Percentiles rank a stretch among this genome's conserved stretches.
These are phyloP conservation scores for Clitopilus passeckerianus DNA, from an alignment of 768 basidiomycete species.

Conservation along the genomic window DNA sequence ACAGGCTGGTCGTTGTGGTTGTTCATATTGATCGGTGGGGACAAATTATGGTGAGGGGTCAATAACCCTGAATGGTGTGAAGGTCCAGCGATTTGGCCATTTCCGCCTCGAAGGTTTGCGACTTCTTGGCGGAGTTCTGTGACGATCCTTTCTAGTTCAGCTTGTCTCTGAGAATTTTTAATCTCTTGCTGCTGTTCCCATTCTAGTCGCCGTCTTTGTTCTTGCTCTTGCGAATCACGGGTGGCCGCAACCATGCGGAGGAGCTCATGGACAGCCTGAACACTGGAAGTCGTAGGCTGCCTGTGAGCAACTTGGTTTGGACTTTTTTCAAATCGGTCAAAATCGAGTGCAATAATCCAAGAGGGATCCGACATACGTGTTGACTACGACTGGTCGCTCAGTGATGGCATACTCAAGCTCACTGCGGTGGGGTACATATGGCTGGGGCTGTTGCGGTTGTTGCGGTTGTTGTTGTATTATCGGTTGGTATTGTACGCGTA, in stretches of 20 bases:
- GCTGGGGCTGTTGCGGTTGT: slow-evolving; percentile 16
- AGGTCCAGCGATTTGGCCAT: slow-evolving; percentile 15
- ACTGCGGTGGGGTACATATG: slow-evolving; percentile 52
- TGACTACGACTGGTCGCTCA: slow-evolving; percentile 26
- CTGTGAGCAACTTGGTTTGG: slow-evolving; percentile 13
- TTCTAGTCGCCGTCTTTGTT: slow-evolving; percentile 49
- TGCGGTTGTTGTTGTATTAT: not conserved
- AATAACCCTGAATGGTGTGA: slow-evolving; percentile 15
- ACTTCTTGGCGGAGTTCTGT: slow-evolving; percentile 52
- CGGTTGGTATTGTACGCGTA: not conserved
- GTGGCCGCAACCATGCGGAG: slow-evolving; percentile 53
- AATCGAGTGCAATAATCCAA: not conserved
- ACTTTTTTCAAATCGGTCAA: slow-evolving; percentile 7
- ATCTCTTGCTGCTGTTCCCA: slow-evolving; percentile 75
- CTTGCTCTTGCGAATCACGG: slow-evolving; percentile 55
- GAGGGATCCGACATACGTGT: not conserved
- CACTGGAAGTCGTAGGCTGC: slow-evolving; percentile 26
- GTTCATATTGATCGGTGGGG: slow-evolving; percentile 24
- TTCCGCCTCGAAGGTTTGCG: slow-evolving; percentile 34
- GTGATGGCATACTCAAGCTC: slow-evolving; percentile 62
- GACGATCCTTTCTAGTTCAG: slow-evolving; percentile 55
- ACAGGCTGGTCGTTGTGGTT: slow-evolving; percentile 10
- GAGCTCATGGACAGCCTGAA: slow-evolving; percentile 54
- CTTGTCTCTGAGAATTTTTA: slow-evolving; percentile 46
- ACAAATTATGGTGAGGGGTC: slow-evolving; percentile 25